Conservation (phyloP, 2,329 filamentous ascomycete species). For the Domatiomyces catenatus region DNA sequence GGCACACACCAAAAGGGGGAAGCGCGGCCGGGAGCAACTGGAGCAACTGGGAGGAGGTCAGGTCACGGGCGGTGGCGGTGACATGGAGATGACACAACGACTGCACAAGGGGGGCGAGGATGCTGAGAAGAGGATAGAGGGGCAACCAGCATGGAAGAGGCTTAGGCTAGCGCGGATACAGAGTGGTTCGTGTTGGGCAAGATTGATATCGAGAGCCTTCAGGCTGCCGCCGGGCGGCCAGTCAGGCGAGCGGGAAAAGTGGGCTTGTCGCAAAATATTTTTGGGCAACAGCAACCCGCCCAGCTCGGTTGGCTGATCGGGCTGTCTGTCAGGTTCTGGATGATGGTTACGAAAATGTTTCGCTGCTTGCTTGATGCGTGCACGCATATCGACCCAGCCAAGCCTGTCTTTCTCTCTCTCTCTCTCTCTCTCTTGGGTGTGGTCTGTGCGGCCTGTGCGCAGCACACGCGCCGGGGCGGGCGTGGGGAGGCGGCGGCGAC, state of each 20-base stretch:
- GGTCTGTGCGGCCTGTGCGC: too few relatives aligned
- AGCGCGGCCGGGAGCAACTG: background rate
- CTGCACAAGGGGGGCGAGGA: background rate
- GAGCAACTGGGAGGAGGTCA: too few relatives aligned
- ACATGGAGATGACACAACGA: background rate
- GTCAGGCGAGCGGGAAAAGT: background rate
- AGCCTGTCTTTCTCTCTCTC: too few relatives aligned
- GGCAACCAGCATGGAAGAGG: background rate
- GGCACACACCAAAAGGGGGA: conserved; percentile 7
- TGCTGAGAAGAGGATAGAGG: background rate
- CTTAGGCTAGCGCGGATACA: background rate
- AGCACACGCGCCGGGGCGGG: too few relatives aligned
- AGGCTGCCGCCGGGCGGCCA: background rate
- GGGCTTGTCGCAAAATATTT: background rate
- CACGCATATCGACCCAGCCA: background rate
- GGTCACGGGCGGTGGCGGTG: background rate
- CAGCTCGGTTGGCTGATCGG: background rate
- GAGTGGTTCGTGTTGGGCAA: background rate
- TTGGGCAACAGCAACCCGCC: background rate
- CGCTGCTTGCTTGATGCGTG: background rate
- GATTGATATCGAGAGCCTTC: background rate
- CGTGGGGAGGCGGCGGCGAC: too few relatives aligned
- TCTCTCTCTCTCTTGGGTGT: too few relatives aligned
- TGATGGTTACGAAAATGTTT: background rate
- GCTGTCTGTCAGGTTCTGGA: background rate